Percentiles rank a stretch among this genome's conserved stretches.
Evolutionary conservation across 2,329 filamentous ascomycete species (phyloP).

Genomic region (Penicillium sp.): DNA sequence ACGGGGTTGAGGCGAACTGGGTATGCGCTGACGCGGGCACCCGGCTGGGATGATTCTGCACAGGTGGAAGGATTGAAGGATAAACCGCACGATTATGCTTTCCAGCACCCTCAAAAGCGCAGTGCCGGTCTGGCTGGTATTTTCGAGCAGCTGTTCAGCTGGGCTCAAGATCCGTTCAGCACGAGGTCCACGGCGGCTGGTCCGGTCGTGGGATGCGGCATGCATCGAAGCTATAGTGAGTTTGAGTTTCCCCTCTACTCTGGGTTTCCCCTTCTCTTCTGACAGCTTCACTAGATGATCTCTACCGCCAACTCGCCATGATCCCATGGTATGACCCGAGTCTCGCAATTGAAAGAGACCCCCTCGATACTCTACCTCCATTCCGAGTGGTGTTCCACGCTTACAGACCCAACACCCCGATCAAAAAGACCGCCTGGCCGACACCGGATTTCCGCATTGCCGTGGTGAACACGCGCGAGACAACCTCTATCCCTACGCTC

Average conservation of each 20-base stretch:
- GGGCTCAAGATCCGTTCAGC: conserved; percentile 33
- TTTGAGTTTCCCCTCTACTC: no score
- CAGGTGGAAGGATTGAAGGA: conserved; percentile 22
- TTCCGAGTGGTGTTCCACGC: conserved; percentile 80
- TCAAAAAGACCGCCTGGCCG: conserved; percentile 79
- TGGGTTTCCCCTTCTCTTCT: neutral
- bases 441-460: conserved; percentile 82
- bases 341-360: conserved; percentile 26
- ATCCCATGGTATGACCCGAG: conserved; percentile 71
- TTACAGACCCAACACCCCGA: conserved; percentile 74
- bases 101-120: conserved; percentile 13
- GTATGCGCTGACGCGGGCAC: conserved; percentile 77
- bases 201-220: conserved; percentile 57
- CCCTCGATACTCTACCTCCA: conserved; percentile 47
- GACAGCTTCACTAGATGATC: conserved; percentile 54
- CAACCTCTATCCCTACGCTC: conserved; percentile 71
- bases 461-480: conserved; percentile 74
- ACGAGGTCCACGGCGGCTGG: conserved; percentile 43
- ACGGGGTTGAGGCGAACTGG: conserved; percentile 80
- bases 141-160: conserved; percentile 38
- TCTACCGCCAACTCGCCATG: conserved; percentile 77
- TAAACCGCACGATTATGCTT: conserved; percentile 2
- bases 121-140: conserved; percentile 34
- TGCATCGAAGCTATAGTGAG: conserved; percentile 59
- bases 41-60: conserved; percentile 53